These are phyloP conservation scores for Cryptococcus neoformans DNA, from an alignment of 1,284 basidiomycete species.

Conservation along the genomic window DNA sequence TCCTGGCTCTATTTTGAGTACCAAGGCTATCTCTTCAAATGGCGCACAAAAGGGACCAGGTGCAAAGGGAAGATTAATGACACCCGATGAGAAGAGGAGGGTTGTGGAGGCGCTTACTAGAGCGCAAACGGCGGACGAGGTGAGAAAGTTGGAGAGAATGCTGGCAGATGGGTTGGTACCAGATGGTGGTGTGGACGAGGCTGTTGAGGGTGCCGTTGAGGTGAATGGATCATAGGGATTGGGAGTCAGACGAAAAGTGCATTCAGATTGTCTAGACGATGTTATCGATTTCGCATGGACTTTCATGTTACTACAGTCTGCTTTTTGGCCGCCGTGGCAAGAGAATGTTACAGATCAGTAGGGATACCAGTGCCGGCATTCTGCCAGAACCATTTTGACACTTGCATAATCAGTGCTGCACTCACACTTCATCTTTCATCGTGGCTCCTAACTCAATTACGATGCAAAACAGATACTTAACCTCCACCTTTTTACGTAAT, in stretches of 20 bases:
- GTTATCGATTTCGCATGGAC: neutral
- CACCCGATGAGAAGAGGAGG: constrained; percentile 84
- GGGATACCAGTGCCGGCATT: too few relatives aligned
- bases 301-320: neutral
- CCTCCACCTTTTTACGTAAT: too few relatives aligned
- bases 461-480: too few relatives aligned
- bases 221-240: neutral
- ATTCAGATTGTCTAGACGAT: neutral
- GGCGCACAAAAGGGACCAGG: constrained; percentile 17
- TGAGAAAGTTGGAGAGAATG: constrained; percentile 80
- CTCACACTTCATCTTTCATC: too few relatives aligned
- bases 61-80: constrained; percentile 69
- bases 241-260: neutral
- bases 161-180: constrained; percentile 82
- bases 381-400: too few relatives aligned
- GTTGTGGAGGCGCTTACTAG: constrained; percentile 87
- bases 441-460: too few relatives aligned
- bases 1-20: constrained; percentile 53
- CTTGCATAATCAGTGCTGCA: too few relatives aligned
- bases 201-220: neutral
- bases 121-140: constrained; percentile 87
- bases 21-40: constrained; percentile 7
- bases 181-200: constrained; percentile 34
- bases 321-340: too few relatives aligned
- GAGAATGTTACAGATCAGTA: too few relatives aligned